Conservation (phyloP, 2,329 filamentous ascomycete species). For the Trichophyton simii region DNA sequence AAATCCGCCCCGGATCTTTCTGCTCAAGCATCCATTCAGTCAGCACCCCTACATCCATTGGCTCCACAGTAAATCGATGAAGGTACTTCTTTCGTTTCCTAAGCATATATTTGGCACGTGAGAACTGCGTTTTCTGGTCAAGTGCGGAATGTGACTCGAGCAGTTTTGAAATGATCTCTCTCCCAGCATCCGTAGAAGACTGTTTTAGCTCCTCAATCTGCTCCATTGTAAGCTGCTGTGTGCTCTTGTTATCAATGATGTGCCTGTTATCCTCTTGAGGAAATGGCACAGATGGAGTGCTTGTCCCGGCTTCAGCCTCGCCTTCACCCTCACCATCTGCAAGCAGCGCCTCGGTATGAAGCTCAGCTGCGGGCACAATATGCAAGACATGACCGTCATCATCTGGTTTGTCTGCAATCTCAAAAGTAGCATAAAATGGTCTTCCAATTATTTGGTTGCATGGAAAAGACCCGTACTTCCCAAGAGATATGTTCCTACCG, state of each 20-base stretch:
- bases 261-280: slow-evolving; percentile 39
- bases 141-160: slow-evolving; percentile 78
- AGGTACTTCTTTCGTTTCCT: slow-evolving; percentile 92
- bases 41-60: slow-evolving; percentile 65
- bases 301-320: slow-evolving; percentile 24
- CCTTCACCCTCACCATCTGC: slow-evolving; percentile 25
- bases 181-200: slow-evolving; percentile 63
- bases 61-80: slow-evolving; percentile 70
- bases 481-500: slow-evolving; percentile 66
- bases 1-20: slow-evolving; percentile 64
- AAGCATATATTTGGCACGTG: slow-evolving; percentile 88
- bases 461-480: slow-evolving; percentile 85
- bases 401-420: slow-evolving; percentile 60
- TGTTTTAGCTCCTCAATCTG: slow-evolving; percentile 62
- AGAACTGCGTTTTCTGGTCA: slow-evolving; percentile 89
- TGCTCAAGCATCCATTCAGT: slow-evolving; percentile 67
- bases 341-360: slow-evolving; percentile 66
- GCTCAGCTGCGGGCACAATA: slow-evolving; percentile 65
- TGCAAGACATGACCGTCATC: slow-evolving; percentile 54
- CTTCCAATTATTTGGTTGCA: slow-evolving; percentile 83
- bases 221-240: slow-evolving; percentile 62
- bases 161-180: slow-evolving; percentile 85
- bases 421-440: slow-evolving; percentile 83
- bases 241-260: slow-evolving; percentile 49
- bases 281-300: slow-evolving; percentile 31